Evolutionary conservation across 805 yeast genomes (phyloP), one percentile per base, ranked within the genome.

Genomic region (Kockiozyma suomiensis): DNA sequence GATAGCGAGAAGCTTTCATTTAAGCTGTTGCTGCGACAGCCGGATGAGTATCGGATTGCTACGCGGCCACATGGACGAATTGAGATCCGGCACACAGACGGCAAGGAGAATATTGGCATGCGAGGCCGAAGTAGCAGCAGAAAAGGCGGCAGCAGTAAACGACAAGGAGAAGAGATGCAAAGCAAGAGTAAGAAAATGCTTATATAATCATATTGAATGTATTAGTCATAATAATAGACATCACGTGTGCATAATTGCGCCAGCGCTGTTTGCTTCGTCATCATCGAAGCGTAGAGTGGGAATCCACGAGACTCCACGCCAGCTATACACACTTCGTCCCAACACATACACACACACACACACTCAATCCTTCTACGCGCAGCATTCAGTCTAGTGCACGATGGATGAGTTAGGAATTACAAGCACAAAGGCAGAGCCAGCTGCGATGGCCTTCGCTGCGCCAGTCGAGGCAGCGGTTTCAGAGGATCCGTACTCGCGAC

Each of bases 401-500:
- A 84, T 85, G 88, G 88, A 85, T 73, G 88, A 85, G 75, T 75
- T 85, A 51, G 88, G 88, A 21, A 83, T 84, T 43, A 33, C 64
- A 17, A 46, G 73, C 30, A 63, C 74, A 12, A 61, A 75, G 30
- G 68, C 68, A 17, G 76, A 74, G 48, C 12, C 35, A 4, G 37
- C 46, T 15, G 21, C 37, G 19, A 8, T 15, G 21, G 46, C 46
- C 10, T 4, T 30, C 3, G 6, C 47, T 26, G 30, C 7, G 19
- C 1, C 55, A 17, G 32, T 28, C 1, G 49, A 2, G 13, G 15
- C 54, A n/a, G 4, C 43, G 21, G 50, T 25, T 2, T 12, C 25
- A 51, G 73, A 76, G 25, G 98, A 94, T 73, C 87, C 87, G 40
- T 94, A 94, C 76, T 77, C 90, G 67, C 87, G 82, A 68, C 80